These are phyloP conservation scores for Penicillium sp. DNA, from an alignment of 2,329 filamentous ascomycete species.

Conservation along the genomic window DNA sequence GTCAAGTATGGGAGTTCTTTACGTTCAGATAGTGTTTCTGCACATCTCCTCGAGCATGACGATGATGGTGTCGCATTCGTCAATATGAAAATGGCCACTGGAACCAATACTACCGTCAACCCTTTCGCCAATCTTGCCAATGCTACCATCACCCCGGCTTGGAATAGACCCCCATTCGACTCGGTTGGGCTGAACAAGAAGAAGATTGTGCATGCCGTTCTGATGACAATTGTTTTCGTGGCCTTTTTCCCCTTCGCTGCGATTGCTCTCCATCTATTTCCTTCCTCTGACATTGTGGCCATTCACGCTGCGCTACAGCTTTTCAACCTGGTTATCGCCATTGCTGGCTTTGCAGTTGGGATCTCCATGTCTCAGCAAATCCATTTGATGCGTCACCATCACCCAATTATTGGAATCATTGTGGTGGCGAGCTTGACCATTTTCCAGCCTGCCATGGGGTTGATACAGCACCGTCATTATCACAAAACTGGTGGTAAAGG, in stretches of 20 bases:
- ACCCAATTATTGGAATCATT: constrained; percentile 60
- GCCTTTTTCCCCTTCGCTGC: constrained; percentile 42
- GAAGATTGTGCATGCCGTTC: constrained; percentile 29
- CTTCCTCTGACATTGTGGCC: constrained; percentile 47
- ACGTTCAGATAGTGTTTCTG: constrained; percentile 23
- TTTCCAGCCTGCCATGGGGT: constrained; percentile 59
- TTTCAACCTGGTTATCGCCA: constrained; percentile 52
- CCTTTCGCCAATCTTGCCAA: not conserved
- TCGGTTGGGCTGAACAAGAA: constrained; percentile 16
- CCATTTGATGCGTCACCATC: constrained; percentile 44
- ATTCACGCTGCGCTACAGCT: constrained; percentile 53
- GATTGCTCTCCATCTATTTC: constrained; percentile 38
- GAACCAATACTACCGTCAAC: constrained; percentile 10
- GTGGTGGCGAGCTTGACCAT: constrained; percentile 57
- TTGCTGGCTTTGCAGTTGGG: constrained; percentile 57
- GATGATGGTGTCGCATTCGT: constrained; percentile 22
- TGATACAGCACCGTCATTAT: constrained; percentile 57
- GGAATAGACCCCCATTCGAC: constrained; percentile 3
- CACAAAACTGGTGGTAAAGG: constrained; percentile 52
- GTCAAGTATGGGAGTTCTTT: constrained; percentile 26
- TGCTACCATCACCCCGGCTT: not conserved
- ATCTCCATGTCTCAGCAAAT: constrained; percentile 52
- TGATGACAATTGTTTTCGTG: constrained; percentile 50
- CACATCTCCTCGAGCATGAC: constrained; percentile 29
- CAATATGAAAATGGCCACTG: constrained; percentile 28